Base-by-base conservation (phyloP, 2,329 filamentous ascomycete genomes). In the Talaromyces pinophilus region DNA sequence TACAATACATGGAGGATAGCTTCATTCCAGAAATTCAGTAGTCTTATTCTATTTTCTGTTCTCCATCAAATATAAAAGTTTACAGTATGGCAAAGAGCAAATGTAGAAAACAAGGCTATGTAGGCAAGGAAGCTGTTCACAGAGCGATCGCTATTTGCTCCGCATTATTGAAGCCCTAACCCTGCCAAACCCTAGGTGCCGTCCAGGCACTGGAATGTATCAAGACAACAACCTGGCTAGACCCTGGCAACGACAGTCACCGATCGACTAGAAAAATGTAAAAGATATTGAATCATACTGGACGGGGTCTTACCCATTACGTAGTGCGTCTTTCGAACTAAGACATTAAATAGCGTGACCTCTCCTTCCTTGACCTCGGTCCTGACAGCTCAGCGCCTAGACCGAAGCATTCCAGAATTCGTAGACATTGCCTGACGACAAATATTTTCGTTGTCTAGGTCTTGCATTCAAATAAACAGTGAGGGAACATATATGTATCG, bases 181-280 rank as follows among this genome's bases (percentile, higher is more conserved):
- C 30, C 52, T 35, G 35, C 30, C 30, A 38, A 57, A 22, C n/a
- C 52, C 52, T 35, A 55, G n/a, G 5, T 11, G 11, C 25, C n/a
- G n/a, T 54, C 17, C 22, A 50, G 46, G 46, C 22, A 22, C 55
- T 48, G 59, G 59, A 61, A 61, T 61, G 59, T 61, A 17, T 33
- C 59, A 33, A 5, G 46, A 50, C 46, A 13, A 48, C 44, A 48
- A 22, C 44, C 42, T 54, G 15, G 30, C 30, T 28, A 55, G 30
- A 55, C 52, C 52, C 54, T 40, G 13, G 33, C 54, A 57, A 57
- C 54, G n/a, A 57, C 17, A 57, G 54, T 38, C 33, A 13, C 54
- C 13, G 60, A 62, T 62, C 46, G 22, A 42, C 60, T 30, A 19
- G n/a, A 40, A 54, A 62, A 62, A 62, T 62, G 60, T 17, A 15